Conservation (phyloP, 1,284 basidiomycete species). For the Cutaneotrichosporon spelunceum region DNA sequence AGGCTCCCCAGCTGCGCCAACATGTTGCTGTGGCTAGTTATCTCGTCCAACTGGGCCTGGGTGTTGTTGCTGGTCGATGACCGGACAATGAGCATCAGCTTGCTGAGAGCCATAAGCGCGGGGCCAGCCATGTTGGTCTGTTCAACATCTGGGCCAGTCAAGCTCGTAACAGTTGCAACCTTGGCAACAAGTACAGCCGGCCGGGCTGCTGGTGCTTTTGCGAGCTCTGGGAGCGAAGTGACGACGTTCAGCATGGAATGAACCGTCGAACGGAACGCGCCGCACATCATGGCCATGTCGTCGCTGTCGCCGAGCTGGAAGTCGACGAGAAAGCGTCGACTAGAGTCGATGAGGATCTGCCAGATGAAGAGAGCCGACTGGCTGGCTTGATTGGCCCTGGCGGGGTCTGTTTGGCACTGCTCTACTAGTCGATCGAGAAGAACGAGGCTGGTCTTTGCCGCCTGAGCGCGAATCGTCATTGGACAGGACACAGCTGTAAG, state of each 20-base stretch:
- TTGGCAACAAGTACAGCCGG: constrained; percentile 32
- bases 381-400: constrained; percentile 11
- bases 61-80: constrained; percentile 21
- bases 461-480: constrained; percentile 28
- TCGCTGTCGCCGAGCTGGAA: constrained; percentile 39
- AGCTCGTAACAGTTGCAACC: constrained; percentile 30
- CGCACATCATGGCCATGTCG: constrained; percentile 32
- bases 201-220: constrained; percentile 28
- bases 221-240: constrained; percentile 21
- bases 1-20: constrained; percentile 30
- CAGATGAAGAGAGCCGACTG: constrained; percentile 26
- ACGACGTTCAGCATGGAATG: constrained; percentile 22
- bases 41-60: constrained; percentile 19
- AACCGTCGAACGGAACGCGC: constrained; percentile 30
- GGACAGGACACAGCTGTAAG: constrained; percentile 32
- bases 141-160: constrained; percentile 37
- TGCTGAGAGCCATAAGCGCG: constrained; percentile 30
- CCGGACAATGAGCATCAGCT: constrained; percentile 31
- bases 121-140: constrained; percentile 32
- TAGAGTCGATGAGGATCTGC: constrained; percentile 39
- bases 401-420: constrained; percentile 12
- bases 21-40: constrained; percentile 23
- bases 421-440: constrained; percentile 27
- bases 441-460: constrained; percentile 28
- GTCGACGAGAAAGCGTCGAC: constrained; percentile 38